Base-by-base conservation (phyloP, 768 basidiomycete genomes). In the Chalciporus pseudorubinellus region DNA sequence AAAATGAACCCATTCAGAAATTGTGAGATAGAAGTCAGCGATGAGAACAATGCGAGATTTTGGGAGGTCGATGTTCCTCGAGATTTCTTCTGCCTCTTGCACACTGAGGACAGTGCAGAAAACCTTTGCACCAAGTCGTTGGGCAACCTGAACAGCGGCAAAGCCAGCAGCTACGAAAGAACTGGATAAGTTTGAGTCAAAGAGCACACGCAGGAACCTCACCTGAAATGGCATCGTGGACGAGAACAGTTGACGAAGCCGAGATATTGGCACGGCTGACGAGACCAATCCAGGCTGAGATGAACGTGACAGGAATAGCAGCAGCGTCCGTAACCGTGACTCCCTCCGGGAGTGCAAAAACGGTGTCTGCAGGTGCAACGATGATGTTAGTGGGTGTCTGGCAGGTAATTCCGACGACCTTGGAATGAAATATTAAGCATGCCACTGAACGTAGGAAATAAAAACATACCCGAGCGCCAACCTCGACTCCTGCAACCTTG, bases 201-300 rank as follows among this genome's bases (percentile, higher is more conserved):
- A 26, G 26, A 26, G 6, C 26, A 26, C 26, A 26, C 3, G 26
- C 26, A 26, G 9, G 26, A 7, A 7, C 26, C 3, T 26, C 9
- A 26, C 26, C 66, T 46, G 66, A 66, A 28, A 53, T 26, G 13
- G 58, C 66, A 41, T 66, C 62, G 16, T 67, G 66, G 18, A 67
- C 46, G 6, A 68, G 59, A 20, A 68, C 51, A 3, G 53, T 52
- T 10, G 66, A 68, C 45, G 55, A 53, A 4, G 63, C 38, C 0
- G 55, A 54, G 38, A 67, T 52, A 12, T 52, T 46, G 39, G 51
- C 59, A 18, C 57, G 57, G 2, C 39, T 40, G 14, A 61, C 55
- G 22, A 68, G 53, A 39, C 66, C 66, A 14, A 64, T 58, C 66
- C 66, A 67, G 11, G 66, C 51, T 4, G 66, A 39, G 21, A 66